These are phyloP conservation scores for Pleurotus platypus DNA, from an alignment of 768 basidiomycete genomes.

Conservation along the genomic window DNA sequence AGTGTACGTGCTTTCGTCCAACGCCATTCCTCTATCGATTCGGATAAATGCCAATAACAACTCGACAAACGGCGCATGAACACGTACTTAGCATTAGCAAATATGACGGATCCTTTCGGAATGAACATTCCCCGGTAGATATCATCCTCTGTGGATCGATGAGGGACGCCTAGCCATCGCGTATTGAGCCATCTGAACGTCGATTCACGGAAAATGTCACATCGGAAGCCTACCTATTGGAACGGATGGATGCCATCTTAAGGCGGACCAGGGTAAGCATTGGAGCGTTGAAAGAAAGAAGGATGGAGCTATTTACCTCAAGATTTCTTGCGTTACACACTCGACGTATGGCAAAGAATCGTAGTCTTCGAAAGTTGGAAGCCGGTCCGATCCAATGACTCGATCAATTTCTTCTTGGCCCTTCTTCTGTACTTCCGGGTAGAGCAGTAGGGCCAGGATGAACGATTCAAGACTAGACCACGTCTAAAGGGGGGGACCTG, in stretches of 20 bases:
- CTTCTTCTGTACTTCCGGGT: slow-evolving; percentile 45
- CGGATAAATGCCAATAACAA: neutral
- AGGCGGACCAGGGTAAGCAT: slow-evolving; percentile 4
- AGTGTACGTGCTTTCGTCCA: neutral
- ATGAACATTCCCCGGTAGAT: slow-evolving; percentile 18
- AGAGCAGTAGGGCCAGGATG: slow-evolving; percentile 48
- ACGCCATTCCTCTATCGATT: neutral
- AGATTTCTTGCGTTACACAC: slow-evolving; percentile 42
- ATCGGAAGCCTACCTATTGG: slow-evolving; percentile 27
- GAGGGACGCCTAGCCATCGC: slow-evolving; percentile 1
- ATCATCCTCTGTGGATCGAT: slow-evolving; percentile 13
- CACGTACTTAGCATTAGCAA: slow-evolving; percentile 10
- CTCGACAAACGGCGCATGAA: neutral
- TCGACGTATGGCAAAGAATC: slow-evolving; percentile 44
- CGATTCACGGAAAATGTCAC: slow-evolving; percentile 9
- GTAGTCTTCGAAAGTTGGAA: slow-evolving; percentile 45
- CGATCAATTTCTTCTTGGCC: slow-evolving; percentile 51
- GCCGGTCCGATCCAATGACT: slow-evolving; percentile 38
- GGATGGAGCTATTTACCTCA: slow-evolving; percentile 29
- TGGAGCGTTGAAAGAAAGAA: neutral
- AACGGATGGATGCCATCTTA: slow-evolving; percentile 44
- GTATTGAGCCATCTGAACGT: no score
- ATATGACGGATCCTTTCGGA: slow-evolving; percentile 14
- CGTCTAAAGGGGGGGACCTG: slow-evolving; percentile 33
- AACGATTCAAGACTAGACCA: slow-evolving; percentile 45